A percentile compares a stretch with the other conserved stretches of the same genome.
phyloP scores from a whole-genome alignment of 352 stramenopile genomes.

The Plasmopara muralis region DNA sequence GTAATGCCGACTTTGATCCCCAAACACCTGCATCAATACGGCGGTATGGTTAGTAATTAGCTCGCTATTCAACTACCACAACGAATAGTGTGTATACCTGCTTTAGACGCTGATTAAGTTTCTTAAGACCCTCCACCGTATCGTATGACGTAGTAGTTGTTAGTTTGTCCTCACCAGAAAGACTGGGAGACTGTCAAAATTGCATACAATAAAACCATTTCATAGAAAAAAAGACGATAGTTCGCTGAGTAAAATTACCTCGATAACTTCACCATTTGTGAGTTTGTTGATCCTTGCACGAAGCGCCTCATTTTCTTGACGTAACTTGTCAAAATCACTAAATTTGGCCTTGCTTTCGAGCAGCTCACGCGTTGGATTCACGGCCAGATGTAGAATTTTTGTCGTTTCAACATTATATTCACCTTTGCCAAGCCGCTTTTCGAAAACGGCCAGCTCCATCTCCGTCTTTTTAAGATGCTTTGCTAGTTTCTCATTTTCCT shows the following conservation, averaged over 20 bases:
- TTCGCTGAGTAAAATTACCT: conserved; percentile 16
- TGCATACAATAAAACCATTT: neutral
- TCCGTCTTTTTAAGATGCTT: conserved; percentile 65
- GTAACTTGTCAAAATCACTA: conserved; percentile 36
- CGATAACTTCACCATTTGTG: conserved; percentile 20
- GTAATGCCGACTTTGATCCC: conserved; percentile 86
- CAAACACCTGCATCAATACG: conserved; percentile 49
- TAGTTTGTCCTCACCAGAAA: conserved; percentile 25
- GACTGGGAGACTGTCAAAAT: conserved; percentile 10
- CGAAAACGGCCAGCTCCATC: conserved; percentile 51
- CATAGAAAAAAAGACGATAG: neutral
- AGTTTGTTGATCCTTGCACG: conserved; percentile 38
- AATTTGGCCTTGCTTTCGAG: conserved; percentile 38
- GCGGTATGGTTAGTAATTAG: neutral
- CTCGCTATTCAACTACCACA: neutral
- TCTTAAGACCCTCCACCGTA: conserved; percentile 78
- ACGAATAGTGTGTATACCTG: conserved; percentile 27
- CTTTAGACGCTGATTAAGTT: conserved; percentile 85
- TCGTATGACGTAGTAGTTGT: conserved; percentile 82
- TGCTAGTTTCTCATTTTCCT: conserved; percentile 38
- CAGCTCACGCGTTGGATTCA: conserved; percentile 74
- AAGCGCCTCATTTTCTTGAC: conserved; percentile 47
- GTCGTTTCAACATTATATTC: conserved; percentile 78
- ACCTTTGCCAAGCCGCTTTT: conserved; percentile 65
- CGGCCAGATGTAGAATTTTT: conserved; percentile 83